phyloP scores from a whole-genome alignment of 306 rosid genomes.

The Cyclanthera cordifolia region DNA sequence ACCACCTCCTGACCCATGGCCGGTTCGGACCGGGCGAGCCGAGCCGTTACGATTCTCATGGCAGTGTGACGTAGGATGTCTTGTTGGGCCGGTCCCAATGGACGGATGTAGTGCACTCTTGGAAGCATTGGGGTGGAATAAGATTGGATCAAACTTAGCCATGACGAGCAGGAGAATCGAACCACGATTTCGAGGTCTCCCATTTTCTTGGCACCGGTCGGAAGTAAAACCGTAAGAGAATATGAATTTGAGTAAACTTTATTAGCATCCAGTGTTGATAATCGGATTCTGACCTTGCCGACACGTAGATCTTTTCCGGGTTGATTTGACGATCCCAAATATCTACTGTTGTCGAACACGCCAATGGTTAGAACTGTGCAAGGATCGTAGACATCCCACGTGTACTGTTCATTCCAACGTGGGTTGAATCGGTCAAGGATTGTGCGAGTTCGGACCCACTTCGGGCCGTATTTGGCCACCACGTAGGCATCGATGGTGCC shows the following conservation, averaged over 20 bases:
- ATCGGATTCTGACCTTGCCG: constrained; percentile 57
- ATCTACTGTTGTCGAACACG: constrained; percentile 63
- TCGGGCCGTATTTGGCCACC: constrained; percentile 74
- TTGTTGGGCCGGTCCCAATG: constrained; percentile 69
- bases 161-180: constrained; percentile 60
- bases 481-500: constrained; percentile 72
- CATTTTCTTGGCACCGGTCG: constrained; percentile 79
- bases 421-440: constrained; percentile 72
- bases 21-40: constrained; percentile 74
- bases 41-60: constrained; percentile 56
- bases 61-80: constrained; percentile 63
- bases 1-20: constrained; percentile 72
- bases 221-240: constrained; percentile 46
- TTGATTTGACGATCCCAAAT: constrained; percentile 22
- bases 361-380: constrained; percentile 72
- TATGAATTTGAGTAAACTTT: constrained; percentile 50
- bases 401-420: constrained; percentile 82
- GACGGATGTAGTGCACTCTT: constrained; percentile 67
- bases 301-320: constrained; percentile 42
- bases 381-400: constrained; percentile 77
- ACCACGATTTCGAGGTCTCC: constrained; percentile 77
- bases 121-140: constrained; percentile 63
- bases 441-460: constrained; percentile 79
- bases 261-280: constrained; percentile 62
- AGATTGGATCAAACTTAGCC: constrained; percentile 68